A percentile compares a stretch with the other conserved stretches of the same genome.
Evolutionary conservation across 305 asterid genomes (phyloP).

Genomic region (Rubia occidens): DNA sequence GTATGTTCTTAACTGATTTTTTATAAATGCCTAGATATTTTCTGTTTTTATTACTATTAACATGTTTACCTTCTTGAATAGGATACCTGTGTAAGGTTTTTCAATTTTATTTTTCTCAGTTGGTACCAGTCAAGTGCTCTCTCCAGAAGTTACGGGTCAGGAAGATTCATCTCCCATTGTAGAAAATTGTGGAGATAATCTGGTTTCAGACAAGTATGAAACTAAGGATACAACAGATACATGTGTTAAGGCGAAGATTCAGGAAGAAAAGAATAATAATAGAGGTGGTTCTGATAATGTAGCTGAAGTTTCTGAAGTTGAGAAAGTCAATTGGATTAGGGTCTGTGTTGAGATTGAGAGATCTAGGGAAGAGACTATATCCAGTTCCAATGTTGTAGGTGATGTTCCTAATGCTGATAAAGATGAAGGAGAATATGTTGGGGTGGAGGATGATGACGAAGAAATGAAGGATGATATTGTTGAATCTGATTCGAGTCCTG

Average conservation of each 20-base stretch:
- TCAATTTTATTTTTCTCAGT: too few relatives aligned
- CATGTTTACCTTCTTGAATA: neutral
- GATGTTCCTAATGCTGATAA: neutral
- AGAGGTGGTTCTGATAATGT: neutral
- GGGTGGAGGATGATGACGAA: constrained; percentile 37
- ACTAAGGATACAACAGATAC: neutral
- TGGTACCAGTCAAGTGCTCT: neutral
- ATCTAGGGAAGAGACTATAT: neutral
- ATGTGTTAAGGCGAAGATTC: neutral
- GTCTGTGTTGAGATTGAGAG: neutral
- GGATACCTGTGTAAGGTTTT: too few relatives aligned
- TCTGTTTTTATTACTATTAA: neutral
- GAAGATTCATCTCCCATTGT: neutral
- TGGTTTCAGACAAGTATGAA: neutral
- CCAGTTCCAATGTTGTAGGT: neutral
- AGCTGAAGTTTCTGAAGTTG: neutral
- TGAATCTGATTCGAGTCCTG: constrained; percentile 23
- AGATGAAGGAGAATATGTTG: constrained; percentile 32
- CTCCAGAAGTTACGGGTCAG: neutral
- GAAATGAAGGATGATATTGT: constrained; percentile 29
- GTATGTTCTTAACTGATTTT: neutral
- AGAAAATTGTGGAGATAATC: neutral
- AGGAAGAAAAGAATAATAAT: neutral
- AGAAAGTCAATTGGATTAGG: neutral
- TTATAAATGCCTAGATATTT: too few relatives aligned